Percentiles rank a stretch among this genome's conserved stretches.
Evolutionary conservation across 306 rosid species (phyloP).

Genomic region (Prunus salicina): DNA sequence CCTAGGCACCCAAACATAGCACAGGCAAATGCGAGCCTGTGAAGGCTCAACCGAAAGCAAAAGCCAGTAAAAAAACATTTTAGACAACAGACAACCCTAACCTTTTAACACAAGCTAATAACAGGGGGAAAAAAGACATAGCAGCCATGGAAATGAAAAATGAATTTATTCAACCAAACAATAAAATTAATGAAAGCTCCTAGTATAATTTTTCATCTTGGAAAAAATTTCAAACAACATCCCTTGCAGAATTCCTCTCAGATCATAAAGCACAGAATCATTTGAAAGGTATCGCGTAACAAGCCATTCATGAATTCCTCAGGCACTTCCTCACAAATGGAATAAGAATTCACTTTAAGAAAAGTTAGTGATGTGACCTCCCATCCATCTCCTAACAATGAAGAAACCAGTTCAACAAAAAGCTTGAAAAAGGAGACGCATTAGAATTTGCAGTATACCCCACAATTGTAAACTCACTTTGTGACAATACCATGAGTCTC

Average conservation of each 20-base stretch:
- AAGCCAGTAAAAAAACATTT: not conserved
- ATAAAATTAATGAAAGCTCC: not conserved
- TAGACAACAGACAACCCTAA: not conserved
- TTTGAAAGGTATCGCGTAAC: not conserved
- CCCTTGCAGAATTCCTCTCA: not conserved
- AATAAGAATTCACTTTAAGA: not conserved
- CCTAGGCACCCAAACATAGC: not conserved
- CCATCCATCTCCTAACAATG: not conserved
- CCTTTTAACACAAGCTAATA: not conserved
- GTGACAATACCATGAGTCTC: slow-evolving; percentile 1
- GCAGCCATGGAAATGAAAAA: not conserved
- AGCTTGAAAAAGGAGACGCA: not conserved
- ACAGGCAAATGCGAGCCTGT: not conserved
- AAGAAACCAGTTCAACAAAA: not conserved
- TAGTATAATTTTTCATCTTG: not conserved
- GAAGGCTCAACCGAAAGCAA: not conserved
- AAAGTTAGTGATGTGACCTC: not conserved
- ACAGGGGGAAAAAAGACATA: not conserved
- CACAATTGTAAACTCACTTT: not conserved
- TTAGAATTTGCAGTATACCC: not conserved
- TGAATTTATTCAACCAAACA: not conserved
- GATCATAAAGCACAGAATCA: not conserved
- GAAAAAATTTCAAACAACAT: not conserved
- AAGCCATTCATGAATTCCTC: not conserved
- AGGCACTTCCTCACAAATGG: not conserved